Conservation (phyloP, 2,329 filamentous ascomycete genomes). For the Ascochyta clinopodiicola region DNA sequence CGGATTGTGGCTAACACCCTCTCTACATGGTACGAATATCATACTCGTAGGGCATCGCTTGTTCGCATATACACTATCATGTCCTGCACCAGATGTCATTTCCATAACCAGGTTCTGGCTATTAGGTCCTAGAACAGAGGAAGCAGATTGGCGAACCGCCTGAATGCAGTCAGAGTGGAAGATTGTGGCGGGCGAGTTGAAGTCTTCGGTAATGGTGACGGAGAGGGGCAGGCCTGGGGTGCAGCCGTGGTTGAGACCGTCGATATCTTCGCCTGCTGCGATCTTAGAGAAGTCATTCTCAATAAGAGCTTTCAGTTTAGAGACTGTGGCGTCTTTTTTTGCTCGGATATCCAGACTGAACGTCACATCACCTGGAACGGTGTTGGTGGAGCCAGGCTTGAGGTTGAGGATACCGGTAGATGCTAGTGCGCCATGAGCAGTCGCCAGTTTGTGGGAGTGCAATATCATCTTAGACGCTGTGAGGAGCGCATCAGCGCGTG, state of each 20-base stretch:
- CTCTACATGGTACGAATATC: conserved; percentile 57
- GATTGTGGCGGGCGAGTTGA: conserved; percentile 61
- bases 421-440: conserved; percentile 65
- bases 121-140: conserved; percentile 60
- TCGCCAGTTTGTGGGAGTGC: conserved; percentile 68
- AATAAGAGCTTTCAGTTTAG: conserved; percentile 64
- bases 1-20: conserved; percentile 58
- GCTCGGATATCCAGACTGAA: conserved; percentile 74
- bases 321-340: conserved; percentile 62
- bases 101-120: conserved; percentile 61
- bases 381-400: conserved; percentile 74
- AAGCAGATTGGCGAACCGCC: conserved; percentile 68
- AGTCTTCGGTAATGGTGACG: conserved; percentile 67
- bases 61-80: conserved; percentile 60
- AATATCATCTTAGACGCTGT: conserved; percentile 72
- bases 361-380: conserved; percentile 70
- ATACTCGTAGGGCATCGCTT: conserved; percentile 56
- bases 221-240: conserved; percentile 59
- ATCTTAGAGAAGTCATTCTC: conserved; percentile 65
- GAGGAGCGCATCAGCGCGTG: conserved; percentile 72
- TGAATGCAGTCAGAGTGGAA: conserved; percentile 73
- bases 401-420: conserved; percentile 73
- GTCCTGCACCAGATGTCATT: conserved; percentile 70
- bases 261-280: conserved; percentile 63
- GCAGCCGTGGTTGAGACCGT: conserved; percentile 53